phyloP scores from a whole-genome alignment of 495 filamentous ascomycete genomes.

The Xylaria nigripes region DNA sequence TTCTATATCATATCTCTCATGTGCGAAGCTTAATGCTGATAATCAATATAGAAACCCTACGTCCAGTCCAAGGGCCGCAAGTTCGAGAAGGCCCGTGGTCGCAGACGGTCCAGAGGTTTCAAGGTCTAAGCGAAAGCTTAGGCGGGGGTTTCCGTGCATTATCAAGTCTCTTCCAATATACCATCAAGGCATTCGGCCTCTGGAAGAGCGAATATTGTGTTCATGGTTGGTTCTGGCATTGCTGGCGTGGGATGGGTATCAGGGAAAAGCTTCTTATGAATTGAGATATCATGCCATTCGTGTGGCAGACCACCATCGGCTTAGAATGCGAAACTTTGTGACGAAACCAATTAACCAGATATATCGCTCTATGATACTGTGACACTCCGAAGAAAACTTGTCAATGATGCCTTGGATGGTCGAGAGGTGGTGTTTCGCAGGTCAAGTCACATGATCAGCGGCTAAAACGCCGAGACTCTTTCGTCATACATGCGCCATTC shows the following conservation, averaged over 20 bases:
- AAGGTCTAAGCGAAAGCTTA: constrained; percentile 69
- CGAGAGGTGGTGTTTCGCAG: background rate
- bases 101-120: constrained; percentile 93
- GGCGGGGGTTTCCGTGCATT: constrained; percentile 23
- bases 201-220: constrained; percentile 18
- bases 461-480: background rate
- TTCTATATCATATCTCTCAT: constrained; percentile 5
- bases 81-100: constrained; percentile 96
- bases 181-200: constrained; percentile 17
- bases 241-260: constrained; percentile 30
- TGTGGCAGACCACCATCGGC: constrained; percentile 3
- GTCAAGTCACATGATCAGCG: constrained; percentile 10
- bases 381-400: background rate
- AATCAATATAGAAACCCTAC: constrained; percentile 69
- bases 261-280: constrained; percentile 26
- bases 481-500: background rate
- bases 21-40: background rate
- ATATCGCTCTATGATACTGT: background rate
- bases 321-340: constrained; percentile 7
- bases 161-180: constrained; percentile 24
- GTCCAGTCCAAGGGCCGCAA: constrained; percentile 97
- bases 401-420: background rate
- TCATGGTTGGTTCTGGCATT: constrained; percentile 27
- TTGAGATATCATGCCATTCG: constrained; percentile 21
- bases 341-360: background rate